These are phyloP conservation scores for Speleostelium caveatum DNA, from an alignment of 78 protist species.

Conservation along the genomic window DNA sequence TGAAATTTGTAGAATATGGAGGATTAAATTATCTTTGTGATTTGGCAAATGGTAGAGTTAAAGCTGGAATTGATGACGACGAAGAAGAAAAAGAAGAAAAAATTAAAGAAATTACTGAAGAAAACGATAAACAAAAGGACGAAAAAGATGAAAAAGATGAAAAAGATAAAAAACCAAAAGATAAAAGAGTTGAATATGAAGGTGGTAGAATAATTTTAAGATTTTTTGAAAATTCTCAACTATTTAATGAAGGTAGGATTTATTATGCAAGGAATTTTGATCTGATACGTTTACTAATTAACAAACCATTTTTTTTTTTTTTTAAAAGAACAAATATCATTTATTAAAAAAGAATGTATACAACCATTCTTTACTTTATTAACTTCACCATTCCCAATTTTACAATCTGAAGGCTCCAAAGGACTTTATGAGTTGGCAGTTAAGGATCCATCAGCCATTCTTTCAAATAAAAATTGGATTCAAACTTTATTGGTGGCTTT, in stretches of 20 bases:
- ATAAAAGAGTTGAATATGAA: constrained; percentile 60
- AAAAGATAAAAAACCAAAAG: constrained; percentile 19
- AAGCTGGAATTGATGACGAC: constrained; percentile 5
- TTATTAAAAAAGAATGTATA: not conserved
- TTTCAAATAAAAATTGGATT: not conserved
- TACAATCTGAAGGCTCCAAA: constrained; percentile 34
- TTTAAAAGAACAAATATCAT: too few species aligned
- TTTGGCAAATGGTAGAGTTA: constrained; percentile 46
- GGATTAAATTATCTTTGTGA: not conserved
- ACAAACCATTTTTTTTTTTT: too few species aligned
- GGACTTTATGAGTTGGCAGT: not conserved
- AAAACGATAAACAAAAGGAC: not conserved
- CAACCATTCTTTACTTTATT: constrained; percentile 42
- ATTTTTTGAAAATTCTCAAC: not conserved
- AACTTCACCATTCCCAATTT: constrained; percentile 20
- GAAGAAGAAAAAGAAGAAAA: constrained; percentile 9
- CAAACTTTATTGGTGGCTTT: not conserved
- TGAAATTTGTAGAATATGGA: not conserved
- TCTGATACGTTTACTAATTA: too few species aligned
- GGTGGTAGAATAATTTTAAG: constrained; percentile 25
- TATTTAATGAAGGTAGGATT: not conserved
- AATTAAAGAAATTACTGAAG: not conserved
- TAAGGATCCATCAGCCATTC: not conserved
- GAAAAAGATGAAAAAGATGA: not conserved
- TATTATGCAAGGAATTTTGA: too few species aligned